A percentile compares a stretch with the other conserved stretches of the same genome.
phyloP scores from a whole-genome alignment of 192 early-diverging fungal species.

The Linnemannia exigua region DNA sequence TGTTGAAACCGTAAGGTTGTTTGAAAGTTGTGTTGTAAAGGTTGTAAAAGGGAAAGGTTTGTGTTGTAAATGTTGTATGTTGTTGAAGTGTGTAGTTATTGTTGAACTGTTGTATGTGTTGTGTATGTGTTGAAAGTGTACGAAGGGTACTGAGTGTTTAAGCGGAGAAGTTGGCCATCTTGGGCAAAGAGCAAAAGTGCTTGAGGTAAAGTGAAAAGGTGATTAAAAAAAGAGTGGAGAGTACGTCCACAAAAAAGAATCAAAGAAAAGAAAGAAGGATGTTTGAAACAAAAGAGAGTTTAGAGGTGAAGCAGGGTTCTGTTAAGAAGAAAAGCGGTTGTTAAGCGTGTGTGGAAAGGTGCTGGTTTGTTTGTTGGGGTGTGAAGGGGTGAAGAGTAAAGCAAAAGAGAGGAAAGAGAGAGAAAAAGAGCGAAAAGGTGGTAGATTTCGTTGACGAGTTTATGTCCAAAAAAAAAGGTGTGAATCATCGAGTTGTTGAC shows the following conservation, averaged over 20 bases:
- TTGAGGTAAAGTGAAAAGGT: background rate
- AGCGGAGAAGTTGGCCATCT: conserved; percentile 54
- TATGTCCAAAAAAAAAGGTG: background rate
- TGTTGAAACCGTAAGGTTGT: conserved; percentile 28
- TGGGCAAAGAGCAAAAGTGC: conserved; percentile 29
- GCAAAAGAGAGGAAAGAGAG: background rate
- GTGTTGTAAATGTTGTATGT: conserved; percentile 30
- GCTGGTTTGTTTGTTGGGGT: background rate
- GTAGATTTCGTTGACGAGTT: too few relatives aligned
- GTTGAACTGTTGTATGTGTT: conserved; percentile 29
- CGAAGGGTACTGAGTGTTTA: conserved; percentile 39
- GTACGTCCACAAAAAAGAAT: conserved; percentile 31
- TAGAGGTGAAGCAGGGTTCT: background rate
- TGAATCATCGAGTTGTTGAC: background rate
- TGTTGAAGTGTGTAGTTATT: conserved; percentile 18
- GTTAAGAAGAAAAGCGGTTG: background rate
- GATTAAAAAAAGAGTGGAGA: conserved; percentile 22
- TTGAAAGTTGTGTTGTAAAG: conserved; percentile 30
- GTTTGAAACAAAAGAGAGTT: background rate
- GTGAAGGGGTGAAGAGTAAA: conserved; percentile 8
- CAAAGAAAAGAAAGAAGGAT: background rate
- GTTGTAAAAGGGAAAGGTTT: conserved; percentile 17
- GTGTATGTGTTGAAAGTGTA: conserved; percentile 43
- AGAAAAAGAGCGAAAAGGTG: background rate
- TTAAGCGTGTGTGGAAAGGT: background rate